These are phyloP conservation scores for Posidonia australis DNA, from an alignment of 106 monocot species.

Conservation along the genomic window DNA sequence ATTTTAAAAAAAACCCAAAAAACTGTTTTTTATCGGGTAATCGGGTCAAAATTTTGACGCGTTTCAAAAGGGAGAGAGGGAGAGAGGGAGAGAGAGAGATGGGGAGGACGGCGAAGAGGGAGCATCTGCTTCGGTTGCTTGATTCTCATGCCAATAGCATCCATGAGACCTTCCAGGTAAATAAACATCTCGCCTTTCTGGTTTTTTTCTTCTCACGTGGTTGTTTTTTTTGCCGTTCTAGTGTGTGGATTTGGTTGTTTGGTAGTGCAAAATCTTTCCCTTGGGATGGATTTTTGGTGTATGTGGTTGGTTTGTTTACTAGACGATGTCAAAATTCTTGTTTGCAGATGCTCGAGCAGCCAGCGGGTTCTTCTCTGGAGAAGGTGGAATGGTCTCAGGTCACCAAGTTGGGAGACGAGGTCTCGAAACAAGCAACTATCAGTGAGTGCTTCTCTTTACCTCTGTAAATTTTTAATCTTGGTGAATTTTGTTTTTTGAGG, in stretches of 20 bases:
- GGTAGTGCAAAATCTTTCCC: neutral
- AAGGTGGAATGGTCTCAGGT: slow-evolving; percentile 30
- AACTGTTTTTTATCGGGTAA: no score
- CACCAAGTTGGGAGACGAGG: slow-evolving; percentile 18
- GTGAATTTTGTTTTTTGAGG: neutral
- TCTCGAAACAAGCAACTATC: slow-evolving; percentile 27
- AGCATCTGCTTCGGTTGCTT: slow-evolving; percentile 3
- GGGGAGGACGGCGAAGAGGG: slow-evolving; percentile 16
- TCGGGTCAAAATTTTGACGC: no score
- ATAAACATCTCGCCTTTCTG: neutral
- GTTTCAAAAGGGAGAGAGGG: neutral
- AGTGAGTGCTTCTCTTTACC: slow-evolving; percentile 6
- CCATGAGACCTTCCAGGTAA: slow-evolving; percentile 19
- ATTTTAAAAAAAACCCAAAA: no score
- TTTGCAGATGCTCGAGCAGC: slow-evolving; percentile 16
- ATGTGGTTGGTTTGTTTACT: neutral
- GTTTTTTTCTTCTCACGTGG: neutral
- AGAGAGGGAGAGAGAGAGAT: slow-evolving; percentile 1
- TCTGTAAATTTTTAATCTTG: neutral
- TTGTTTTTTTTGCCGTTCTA: neutral
- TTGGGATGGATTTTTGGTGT: neutral
- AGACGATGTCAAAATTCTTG: neutral
- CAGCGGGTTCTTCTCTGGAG: slow-evolving; percentile 7
- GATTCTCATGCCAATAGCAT: slow-evolving; percentile 7
- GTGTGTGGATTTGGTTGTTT: neutral